A percentile compares a stretch with the other conserved stretches of the same genome.
phyloP scores from a whole-genome alignment of 805 yeast genomes.

The Kodamaea jinghongensis region DNA sequence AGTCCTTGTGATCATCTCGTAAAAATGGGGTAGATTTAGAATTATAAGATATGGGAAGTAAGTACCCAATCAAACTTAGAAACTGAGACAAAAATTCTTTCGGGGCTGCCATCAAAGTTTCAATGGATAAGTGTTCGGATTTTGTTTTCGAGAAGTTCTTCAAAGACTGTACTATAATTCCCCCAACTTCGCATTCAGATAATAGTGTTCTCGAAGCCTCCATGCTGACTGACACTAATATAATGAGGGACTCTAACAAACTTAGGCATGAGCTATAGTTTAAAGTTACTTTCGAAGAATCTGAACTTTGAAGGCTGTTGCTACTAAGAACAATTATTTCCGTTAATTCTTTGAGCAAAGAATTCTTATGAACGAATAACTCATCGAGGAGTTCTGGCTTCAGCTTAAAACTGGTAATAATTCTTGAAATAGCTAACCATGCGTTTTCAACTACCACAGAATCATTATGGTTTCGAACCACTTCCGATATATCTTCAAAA shows the following conservation, averaged over 20 bases:
- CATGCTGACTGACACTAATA: conserved; percentile 44
- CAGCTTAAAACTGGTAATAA: conserved; percentile 48
- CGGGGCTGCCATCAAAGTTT: conserved; percentile 70
- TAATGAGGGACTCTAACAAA: conserved; percentile 43
- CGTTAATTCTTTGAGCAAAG: conserved; percentile 22
- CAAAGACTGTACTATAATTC: conserved; percentile 47
- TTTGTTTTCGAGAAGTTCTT: conserved; percentile 45
- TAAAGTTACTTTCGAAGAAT: conserved; percentile 20
- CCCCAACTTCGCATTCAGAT: conserved; percentile 46
- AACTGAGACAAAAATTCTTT: conserved; percentile 58
- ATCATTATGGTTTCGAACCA: conserved; percentile 56
- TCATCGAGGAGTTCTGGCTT: conserved; percentile 45
- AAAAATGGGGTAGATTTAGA: conserved; percentile 30
- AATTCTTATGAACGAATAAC: conserved; percentile 25
- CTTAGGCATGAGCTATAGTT: conserved; percentile 39
- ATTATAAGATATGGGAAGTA: conserved; percentile 52
- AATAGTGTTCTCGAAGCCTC: conserved; percentile 43
- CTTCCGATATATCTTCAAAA: conserved; percentile 58
- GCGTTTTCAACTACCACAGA: conserved; percentile 58
- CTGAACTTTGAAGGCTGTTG: conserved; percentile 23
- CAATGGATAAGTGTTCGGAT: conserved; percentile 46
- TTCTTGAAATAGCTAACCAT: conserved; percentile 61
- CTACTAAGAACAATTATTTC: conserved; percentile 24
- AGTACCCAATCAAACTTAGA: conserved; percentile 51
- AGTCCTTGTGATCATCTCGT: conserved; percentile 18